Base-by-base conservation (phyloP, 106 monocot genomes). In the Phalaenopsis equestris region DNA sequence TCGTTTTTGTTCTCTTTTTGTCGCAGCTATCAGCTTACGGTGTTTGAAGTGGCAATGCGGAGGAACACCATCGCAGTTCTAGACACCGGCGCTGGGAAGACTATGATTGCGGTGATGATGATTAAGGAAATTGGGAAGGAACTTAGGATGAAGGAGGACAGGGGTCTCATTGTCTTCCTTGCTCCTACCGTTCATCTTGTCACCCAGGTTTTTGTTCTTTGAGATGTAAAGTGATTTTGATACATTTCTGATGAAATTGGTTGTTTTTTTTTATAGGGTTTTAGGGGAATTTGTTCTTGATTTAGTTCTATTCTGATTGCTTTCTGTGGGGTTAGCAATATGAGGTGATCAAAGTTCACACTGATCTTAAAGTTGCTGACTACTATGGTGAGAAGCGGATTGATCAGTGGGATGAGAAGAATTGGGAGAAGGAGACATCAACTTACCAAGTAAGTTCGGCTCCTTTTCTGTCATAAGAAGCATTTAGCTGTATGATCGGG, bases 131-230 rank as follows among this genome's bases (percentile, higher is more conserved):
- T 88, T 24, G 88, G 76, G 24, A 86, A 83, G 75, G 82, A 85
- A 15, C 56, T 87, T 30, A 76, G 14, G 55, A 41, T 8, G 15
- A 56, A 64, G 39, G 68, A 70, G 43, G 81, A 72, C 1, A 76
- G 79, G 75, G 84, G 80, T n/a, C 45, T 90, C 68, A 80, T 92
- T 47, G 41, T 98, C 15, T 94, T 98, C 43, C 90, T 98, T 24
- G 92, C 94, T 0, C 97, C 97, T 5, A 92, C 97, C n/a, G 94
- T 98, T 36, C 82, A 89, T 75, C 90, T 98, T 42, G 97, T 94
- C 11, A 56, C 75, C 19, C 94, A 98, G 90, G 97, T 98, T 38
- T 21, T 58, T 24, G 7, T 5, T 83, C 16, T 76, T 55, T 76
- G 38, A 75, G 21, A 19, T 30, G 6, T 47, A 77, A 78, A 18